Conservation (phyloP, 2,329 filamentous ascomycete genomes). For the Drechslerella coelobrocha region DNA sequence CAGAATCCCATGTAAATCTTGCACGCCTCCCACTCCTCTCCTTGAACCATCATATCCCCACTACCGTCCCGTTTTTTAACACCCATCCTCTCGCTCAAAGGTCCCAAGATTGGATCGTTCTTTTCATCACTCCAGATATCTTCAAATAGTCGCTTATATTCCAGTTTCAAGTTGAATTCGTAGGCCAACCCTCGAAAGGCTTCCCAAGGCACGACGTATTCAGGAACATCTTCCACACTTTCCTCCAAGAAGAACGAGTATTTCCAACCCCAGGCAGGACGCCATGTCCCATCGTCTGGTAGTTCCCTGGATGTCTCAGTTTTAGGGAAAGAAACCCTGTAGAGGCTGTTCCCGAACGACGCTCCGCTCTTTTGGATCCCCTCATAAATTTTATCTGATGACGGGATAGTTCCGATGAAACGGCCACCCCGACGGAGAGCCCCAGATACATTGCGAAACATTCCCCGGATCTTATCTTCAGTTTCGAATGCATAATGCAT, state of each 20-base stretch:
- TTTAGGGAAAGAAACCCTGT: slow-evolving; percentile 83
- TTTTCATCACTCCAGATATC: slow-evolving; percentile 94
- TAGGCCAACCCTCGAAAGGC: slow-evolving; percentile 94
- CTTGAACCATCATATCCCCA: slow-evolving; percentile 72
- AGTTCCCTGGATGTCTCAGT: slow-evolving; percentile 64
- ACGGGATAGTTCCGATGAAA: slow-evolving; percentile 95
- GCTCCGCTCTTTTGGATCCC: slow-evolving; percentile 69
- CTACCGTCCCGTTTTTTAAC: slow-evolving; percentile 69
- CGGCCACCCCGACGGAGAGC: slow-evolving; percentile 90
- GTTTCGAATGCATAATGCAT: slow-evolving; percentile 98
- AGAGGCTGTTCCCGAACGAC: slow-evolving; percentile 93
- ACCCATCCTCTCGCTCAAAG: slow-evolving; percentile 92
- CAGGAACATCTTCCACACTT: slow-evolving; percentile 92
- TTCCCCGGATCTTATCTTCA: slow-evolving; percentile 84
- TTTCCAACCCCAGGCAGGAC: slow-evolving; percentile 95
- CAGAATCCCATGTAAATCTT: slow-evolving; percentile 51
- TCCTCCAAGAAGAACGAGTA: slow-evolving; percentile 97
- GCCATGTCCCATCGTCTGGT: slow-evolving; percentile 85
- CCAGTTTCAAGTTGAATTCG: slow-evolving; percentile 93
- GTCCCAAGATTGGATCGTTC: slow-evolving; percentile 79
- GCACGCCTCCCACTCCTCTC: slow-evolving; percentile 86
- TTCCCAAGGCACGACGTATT: slow-evolving; percentile 98
- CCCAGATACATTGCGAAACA: slow-evolving; percentile 91
- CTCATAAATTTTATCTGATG: slow-evolving; percentile 85
- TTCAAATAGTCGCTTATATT: slow-evolving; percentile 88